Percentiles rank a stretch among this genome's conserved stretches.
These are phyloP conservation scores for Spergularia bocconei DNA, from an alignment of 148 eudicot species.

Conservation along the genomic window DNA sequence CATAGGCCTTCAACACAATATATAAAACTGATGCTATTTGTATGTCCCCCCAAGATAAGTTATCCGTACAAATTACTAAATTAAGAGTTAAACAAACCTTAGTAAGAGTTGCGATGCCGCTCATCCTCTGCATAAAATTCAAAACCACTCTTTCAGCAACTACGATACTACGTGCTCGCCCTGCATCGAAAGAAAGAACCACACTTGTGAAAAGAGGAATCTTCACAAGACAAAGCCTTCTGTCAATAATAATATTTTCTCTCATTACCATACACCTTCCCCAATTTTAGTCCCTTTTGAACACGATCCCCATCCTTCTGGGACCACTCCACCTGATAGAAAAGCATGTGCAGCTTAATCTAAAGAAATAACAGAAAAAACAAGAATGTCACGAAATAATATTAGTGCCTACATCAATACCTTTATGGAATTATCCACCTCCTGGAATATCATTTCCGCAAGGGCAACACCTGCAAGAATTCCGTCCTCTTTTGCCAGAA, in stretches of 20 bases:
- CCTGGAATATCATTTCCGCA: slow-evolving; percentile 83
- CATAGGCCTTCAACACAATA: too few relatives aligned
- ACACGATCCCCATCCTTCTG: slow-evolving; percentile 80
- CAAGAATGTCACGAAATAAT: not conserved
- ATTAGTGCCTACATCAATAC: slow-evolving; percentile 32
- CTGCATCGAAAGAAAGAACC: slow-evolving; percentile 37
- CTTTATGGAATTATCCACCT: slow-evolving; percentile 86
- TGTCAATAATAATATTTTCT: not conserved
- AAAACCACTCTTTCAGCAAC: slow-evolving; percentile 90
- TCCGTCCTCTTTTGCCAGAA: slow-evolving; percentile 92
- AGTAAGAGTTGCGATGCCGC: slow-evolving; percentile 95
- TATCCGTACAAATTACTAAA: not conserved
- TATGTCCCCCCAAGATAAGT: not conserved
- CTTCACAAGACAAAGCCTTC: not conserved
- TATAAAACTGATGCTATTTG: not conserved
- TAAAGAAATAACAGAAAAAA: slow-evolving; percentile 19
- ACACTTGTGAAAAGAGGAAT: not conserved
- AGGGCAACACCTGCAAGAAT: slow-evolving; percentile 78
- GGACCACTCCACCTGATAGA: slow-evolving; percentile 80
- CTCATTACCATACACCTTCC: slow-evolving; percentile 84
- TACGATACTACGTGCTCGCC: slow-evolving; percentile 78
- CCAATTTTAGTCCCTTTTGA: slow-evolving; percentile 71
- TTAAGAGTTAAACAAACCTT: slow-evolving; percentile 44
- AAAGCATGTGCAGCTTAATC: slow-evolving; percentile 10
- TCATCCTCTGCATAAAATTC: slow-evolving; percentile 99